Evolutionary conservation across 768 basidiomycete species (phyloP).

Genomic region (Xerocomellus amylosporus): DNA sequence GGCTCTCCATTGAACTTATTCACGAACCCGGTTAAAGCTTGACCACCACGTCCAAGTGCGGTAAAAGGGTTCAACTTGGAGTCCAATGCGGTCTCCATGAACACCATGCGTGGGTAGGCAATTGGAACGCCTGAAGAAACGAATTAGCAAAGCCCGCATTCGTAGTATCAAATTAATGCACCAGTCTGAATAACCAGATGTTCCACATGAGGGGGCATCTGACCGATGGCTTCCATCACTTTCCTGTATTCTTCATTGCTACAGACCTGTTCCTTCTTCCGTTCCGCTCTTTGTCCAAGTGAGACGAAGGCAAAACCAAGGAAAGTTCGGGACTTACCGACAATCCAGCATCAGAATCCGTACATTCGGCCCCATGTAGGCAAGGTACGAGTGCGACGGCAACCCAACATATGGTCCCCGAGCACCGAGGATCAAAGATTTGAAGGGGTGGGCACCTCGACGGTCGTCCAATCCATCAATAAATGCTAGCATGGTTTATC

Average conservation of each 20-base stretch:
- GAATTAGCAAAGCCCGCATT: background rate
- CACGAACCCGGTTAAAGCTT: constrained; percentile 73
- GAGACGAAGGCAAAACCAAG: background rate
- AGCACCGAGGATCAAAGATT: constrained; percentile 71
- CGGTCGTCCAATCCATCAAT: constrained; percentile 70
- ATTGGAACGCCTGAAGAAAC: constrained; percentile 61
- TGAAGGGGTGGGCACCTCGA: constrained; percentile 60
- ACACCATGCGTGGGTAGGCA: constrained; percentile 92
- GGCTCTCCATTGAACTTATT: constrained; percentile 92
- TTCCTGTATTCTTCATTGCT: constrained; percentile 68
- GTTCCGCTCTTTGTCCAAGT: constrained; percentile 62
- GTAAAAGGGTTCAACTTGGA: constrained; percentile 84
- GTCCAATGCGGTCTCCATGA: constrained; percentile 75
- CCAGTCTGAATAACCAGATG: constrained; percentile 86
- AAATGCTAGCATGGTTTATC: constrained; percentile 12
- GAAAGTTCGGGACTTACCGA: constrained; percentile 46
- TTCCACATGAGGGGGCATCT: constrained; percentile 64
- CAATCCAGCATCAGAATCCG: constrained; percentile 78
- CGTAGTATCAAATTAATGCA: constrained; percentile 16
- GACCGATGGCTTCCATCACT: constrained; percentile 59
- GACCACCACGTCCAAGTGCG: constrained; percentile 65
- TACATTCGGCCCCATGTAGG: constrained; percentile 76
- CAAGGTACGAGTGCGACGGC: constrained; percentile 79
- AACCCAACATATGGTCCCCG: constrained; percentile 74
- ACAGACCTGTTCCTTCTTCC: constrained; percentile 79